A percentile compares a stretch with the other conserved stretches of the same genome.
These are phyloP conservation scores for Arabis hirsuta DNA, from an alignment of 345 rosid genomes.

Conservation along the genomic window DNA sequence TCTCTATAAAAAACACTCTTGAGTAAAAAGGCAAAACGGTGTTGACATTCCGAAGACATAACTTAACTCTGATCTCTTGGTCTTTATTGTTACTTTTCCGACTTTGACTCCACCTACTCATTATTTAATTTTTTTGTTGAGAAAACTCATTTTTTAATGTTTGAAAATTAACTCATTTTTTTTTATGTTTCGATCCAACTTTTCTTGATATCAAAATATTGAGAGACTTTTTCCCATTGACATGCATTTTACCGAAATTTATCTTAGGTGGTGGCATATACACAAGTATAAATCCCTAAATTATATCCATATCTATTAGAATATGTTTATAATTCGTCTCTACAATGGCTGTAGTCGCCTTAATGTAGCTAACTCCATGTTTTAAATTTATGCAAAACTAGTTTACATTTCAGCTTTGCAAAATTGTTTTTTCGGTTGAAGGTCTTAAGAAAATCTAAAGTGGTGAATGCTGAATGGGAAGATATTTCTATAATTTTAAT, in stretches of 20 bases:
- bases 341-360: neutral
- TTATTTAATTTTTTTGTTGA: neutral
- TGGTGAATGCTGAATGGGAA: neutral
- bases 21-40: slow-evolving; percentile 13
- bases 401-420: neutral
- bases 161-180: too few species aligned
- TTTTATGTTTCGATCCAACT: slow-evolving; percentile 26
- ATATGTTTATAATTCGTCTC: neutral
- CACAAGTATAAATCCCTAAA: too few species aligned
- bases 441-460: neutral
- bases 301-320: too few species aligned
- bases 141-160: too few species aligned
- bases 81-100: slow-evolving; percentile 28
- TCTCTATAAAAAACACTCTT: neutral
- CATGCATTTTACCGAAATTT: too few species aligned
- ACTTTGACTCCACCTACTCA: slow-evolving; percentile 39
- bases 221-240: too few species aligned
- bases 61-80: slow-evolving; percentile 29
- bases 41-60: slow-evolving; percentile 38
- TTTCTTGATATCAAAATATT: neutral
- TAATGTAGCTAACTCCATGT: neutral
- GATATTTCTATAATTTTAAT: neutral
- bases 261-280: too few species aligned
- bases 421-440: neutral
- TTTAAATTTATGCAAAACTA: neutral